Conservation (phyloP, 1,284 basidiomycete genomes). For the Taiwanofungus camphoratus region DNA sequence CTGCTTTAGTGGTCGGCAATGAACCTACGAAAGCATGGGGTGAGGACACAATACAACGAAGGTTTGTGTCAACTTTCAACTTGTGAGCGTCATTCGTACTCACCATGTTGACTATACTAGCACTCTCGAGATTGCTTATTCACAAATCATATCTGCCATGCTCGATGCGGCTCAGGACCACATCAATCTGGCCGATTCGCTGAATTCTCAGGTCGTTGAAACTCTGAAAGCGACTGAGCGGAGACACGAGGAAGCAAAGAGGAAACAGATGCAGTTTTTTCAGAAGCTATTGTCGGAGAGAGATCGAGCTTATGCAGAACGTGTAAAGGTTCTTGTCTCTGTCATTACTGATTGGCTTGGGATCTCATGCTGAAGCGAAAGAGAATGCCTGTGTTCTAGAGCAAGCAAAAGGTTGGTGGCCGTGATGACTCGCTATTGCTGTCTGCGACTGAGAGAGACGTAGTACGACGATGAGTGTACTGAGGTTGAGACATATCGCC, state of each 20-base stretch:
- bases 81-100: conserved; percentile 1
- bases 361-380: too few species aligned
- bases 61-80: conserved; percentile 35
- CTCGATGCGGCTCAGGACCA: conserved; percentile 63
- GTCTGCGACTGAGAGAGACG: conserved; percentile 5
- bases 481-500: conserved; percentile 63
- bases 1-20: conserved; percentile 52
- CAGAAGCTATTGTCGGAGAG: conserved; percentile 66
- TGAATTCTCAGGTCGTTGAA: conserved; percentile 57
- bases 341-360: too few species aligned
- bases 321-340: conserved; percentile 48
- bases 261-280: conserved; percentile 69
- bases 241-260: conserved; percentile 60
- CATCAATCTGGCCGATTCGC: conserved; percentile 53
- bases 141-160: conserved; percentile 58
- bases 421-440: background rate
- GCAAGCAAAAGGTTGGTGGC: conserved; percentile 59
- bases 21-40: conserved; percentile 62
- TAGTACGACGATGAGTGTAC: conserved; percentile 75
- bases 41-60: conserved; percentile 46
- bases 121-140: conserved; percentile 62
- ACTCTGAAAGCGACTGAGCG: conserved; percentile 55
- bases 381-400: conserved; percentile 45
- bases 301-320: conserved; percentile 62
- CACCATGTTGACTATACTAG: conserved; percentile 31